phyloP scores from a whole-genome alignment of 2,329 filamentous ascomycete genomes.

The Atkinsonella hypoxylon region DNA sequence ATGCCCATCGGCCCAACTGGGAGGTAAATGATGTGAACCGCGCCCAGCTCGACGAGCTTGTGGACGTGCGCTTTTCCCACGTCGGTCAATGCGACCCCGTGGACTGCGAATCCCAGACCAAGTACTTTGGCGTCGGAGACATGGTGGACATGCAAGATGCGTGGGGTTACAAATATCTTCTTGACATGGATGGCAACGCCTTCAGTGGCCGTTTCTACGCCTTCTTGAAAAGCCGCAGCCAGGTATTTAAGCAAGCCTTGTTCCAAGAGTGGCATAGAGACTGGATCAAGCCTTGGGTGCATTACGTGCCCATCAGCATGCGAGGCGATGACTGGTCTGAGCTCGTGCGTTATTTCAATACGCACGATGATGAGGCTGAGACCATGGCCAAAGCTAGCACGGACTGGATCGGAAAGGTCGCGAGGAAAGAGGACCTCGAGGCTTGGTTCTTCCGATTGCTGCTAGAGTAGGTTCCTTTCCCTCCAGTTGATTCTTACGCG shows the following conservation, averaged over 20 bases:
- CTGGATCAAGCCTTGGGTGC: constrained; percentile 85
- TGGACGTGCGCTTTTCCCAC: constrained; percentile 81
- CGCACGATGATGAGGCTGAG: constrained; percentile 49
- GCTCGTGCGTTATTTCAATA: constrained; percentile 65
- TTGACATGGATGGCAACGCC: constrained; percentile 93
- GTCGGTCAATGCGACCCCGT: constrained; percentile 83
- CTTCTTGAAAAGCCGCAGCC: constrained; percentile 67
- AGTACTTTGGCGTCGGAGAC: constrained; percentile 70
- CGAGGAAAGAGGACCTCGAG: constrained; percentile 61
- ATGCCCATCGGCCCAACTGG: constrained; percentile 36
- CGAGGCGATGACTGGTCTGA: constrained; percentile 81
- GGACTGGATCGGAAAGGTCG: constrained; percentile 58
- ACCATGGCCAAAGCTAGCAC: constrained; percentile 53
- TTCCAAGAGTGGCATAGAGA: constrained; percentile 95
- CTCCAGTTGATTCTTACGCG: background rate
- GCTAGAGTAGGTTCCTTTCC: constrained; percentile 43
- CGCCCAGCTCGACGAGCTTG: constrained; percentile 53
- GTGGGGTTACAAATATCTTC: constrained; percentile 73
- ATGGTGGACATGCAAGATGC: constrained; percentile 68
- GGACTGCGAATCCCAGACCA: constrained; percentile 75
- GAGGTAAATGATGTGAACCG: constrained; percentile 48
- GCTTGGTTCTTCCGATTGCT: constrained; percentile 56
- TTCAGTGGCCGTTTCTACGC: constrained; percentile 92
- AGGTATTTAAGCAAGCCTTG: constrained; percentile 81
- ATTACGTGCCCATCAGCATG: constrained; percentile 77